These are phyloP conservation scores for Thalassiosira exigua DNA, from an alignment of 352 stramenopile genomes.

Conservation along the genomic window DNA sequence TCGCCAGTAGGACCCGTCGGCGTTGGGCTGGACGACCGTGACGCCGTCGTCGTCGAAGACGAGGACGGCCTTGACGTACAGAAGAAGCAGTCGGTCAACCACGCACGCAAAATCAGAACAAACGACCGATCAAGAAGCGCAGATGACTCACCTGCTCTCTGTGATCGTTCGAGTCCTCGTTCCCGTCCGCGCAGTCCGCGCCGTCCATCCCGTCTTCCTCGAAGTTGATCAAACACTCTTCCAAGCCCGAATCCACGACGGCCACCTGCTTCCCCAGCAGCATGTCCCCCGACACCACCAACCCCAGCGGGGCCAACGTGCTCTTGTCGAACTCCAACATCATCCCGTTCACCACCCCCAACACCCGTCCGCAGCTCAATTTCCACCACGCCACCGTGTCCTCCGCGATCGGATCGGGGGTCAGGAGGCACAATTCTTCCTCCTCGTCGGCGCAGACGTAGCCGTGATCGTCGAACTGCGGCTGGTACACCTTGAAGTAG, in stretches of 20 bases:
- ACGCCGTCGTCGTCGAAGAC: conserved; percentile 74
- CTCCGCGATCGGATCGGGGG: conserved; percentile 30
- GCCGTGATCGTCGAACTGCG: too few relatives aligned
- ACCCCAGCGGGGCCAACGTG: conserved; percentile 86
- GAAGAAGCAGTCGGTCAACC: background rate
- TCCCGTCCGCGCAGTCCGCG: conserved; percentile 55
- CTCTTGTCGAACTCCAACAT: conserved; percentile 87
- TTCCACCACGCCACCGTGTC: conserved; percentile 87
- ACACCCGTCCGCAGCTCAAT: conserved; percentile 81
- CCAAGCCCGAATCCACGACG: conserved; percentile 74
- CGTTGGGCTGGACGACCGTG: conserved; percentile 85
- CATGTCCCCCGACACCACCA: conserved; percentile 85
- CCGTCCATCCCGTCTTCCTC: conserved; percentile 64
- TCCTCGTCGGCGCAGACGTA: too few relatives aligned
- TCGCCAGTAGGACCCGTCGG: conserved; percentile 88
- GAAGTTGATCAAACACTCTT: conserved; percentile 48
- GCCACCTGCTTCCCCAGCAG: conserved; percentile 80
- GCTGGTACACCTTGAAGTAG: conserved; percentile 86
- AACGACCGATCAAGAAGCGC: too few relatives aligned
- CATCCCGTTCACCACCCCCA: conserved; percentile 86
- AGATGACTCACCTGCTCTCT: conserved; percentile 13
- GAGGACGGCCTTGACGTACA: conserved; percentile 71
- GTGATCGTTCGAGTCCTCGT: conserved; percentile 54
- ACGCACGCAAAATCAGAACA: background rate
- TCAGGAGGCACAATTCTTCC: too few relatives aligned